These are phyloP conservation scores for Scheffersomyces parashehatae DNA, from an alignment of 1,139 yeast species.

Conservation along the genomic window DNA sequence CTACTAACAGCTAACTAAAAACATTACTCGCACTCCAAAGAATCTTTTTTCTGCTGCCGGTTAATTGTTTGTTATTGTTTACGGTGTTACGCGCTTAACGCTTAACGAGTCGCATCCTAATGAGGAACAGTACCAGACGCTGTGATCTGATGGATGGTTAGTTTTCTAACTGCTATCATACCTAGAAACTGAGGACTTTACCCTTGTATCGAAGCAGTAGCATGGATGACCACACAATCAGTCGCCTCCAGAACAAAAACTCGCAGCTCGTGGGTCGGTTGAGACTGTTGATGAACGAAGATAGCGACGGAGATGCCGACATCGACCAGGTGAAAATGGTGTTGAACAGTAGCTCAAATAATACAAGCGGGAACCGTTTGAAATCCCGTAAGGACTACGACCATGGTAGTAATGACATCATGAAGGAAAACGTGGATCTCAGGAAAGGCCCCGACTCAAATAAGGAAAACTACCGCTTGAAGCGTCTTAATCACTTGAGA, in stretches of 20 bases:
- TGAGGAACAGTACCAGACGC: no score
- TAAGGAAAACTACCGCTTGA: conserved; percentile 8
- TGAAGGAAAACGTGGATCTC: no score
- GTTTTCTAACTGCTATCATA: no score
- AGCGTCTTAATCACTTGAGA: conserved; percentile 8
- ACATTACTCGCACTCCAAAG: no score
- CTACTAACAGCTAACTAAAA: no score
- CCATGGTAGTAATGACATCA: conserved; percentile 1
- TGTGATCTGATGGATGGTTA: no score
- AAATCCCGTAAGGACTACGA: not conserved
- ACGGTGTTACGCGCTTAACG: conserved; percentile 3
- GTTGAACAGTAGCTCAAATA: not conserved
- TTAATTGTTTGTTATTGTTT: conserved; percentile 4
- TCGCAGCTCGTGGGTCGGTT: not conserved
- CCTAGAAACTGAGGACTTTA: no score
- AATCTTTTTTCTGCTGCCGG: not conserved
- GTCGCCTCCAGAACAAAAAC: not conserved
- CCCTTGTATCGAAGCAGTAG: no score
- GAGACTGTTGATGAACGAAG: not conserved
- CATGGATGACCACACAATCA: conserved; percentile 1
- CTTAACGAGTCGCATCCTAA: no score
- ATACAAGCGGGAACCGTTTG: not conserved
- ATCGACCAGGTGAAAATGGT: not conserved
- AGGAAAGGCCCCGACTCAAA: not conserved
- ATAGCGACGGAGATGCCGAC: conserved; percentile 1